These are phyloP conservation scores for Adansonia rubrostipa DNA, from an alignment of 441 rosid species.

Conservation along the genomic window DNA sequence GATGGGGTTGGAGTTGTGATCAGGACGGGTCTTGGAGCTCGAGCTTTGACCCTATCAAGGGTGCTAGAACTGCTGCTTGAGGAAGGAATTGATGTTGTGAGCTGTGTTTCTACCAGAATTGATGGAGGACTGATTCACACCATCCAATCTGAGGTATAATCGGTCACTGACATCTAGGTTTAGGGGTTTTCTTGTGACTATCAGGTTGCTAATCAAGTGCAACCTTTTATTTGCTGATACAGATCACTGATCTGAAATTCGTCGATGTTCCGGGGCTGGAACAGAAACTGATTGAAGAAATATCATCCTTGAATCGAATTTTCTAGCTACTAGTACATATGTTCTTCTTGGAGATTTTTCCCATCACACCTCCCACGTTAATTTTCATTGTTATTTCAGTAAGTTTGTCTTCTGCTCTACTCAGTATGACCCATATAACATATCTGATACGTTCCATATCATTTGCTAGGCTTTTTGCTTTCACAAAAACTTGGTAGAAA, in stretches of 20 bases:
- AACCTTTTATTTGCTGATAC: background rate
- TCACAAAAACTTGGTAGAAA: background rate
- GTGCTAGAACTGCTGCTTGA: conserved; percentile 53
- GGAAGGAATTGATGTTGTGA: conserved; percentile 58
- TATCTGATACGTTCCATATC: background rate
- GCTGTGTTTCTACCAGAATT: conserved; percentile 59
- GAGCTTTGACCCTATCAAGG: conserved; percentile 58
- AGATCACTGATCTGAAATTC: conserved; percentile 44
- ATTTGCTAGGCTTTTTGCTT: background rate
- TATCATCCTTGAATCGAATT: conserved; percentile 20
- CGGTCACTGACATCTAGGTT: background rate
- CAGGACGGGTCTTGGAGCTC: conserved; percentile 39
- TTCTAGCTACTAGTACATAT: background rate
- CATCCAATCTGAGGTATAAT: conserved; percentile 61
- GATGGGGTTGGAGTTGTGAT: conserved; percentile 64
- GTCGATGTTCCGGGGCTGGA: conserved; percentile 45
- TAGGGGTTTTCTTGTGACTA: conserved; percentile 4
- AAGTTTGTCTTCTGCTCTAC: background rate
- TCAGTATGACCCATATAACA: background rate
- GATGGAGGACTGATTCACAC: conserved; percentile 56
- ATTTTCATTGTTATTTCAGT: background rate
- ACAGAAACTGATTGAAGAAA: conserved; percentile 45
- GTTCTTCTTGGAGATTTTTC: background rate
- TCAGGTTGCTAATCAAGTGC: conserved; percentile 11
- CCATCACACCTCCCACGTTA: background rate